Conservation (phyloP, 345 rosid species). For the Lepidium didymum region DNA sequence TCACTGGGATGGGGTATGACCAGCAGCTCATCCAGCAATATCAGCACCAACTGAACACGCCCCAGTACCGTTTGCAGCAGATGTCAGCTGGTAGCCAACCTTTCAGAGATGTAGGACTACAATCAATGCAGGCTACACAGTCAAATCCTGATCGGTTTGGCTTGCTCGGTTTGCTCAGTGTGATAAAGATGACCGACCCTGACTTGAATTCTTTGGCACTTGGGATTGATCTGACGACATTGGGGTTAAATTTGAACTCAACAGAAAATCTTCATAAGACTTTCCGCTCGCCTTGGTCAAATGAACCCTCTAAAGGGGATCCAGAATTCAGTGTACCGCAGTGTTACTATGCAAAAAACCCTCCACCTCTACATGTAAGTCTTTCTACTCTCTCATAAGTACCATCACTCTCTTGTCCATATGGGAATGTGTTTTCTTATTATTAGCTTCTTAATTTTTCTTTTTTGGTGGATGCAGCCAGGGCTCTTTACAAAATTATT, state of each 20-base stretch:
- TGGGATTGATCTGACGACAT: conserved; percentile 80
- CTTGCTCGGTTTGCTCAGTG: conserved; percentile 69
- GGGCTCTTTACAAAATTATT: conserved; percentile 62
- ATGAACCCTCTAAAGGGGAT: conserved; percentile 85
- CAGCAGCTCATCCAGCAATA: conserved; percentile 76
- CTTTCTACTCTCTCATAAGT: background rate
- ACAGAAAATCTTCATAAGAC: conserved; percentile 77
- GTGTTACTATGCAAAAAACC: conserved; percentile 66
- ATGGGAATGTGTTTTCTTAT: background rate
- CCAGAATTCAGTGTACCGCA: conserved; percentile 83
- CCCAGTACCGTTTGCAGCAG: conserved; percentile 83
- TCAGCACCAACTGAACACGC: conserved; percentile 73
- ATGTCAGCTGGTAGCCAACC: conserved; percentile 75
- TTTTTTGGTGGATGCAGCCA: conserved; percentile 51
- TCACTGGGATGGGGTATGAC: conserved; percentile 67
- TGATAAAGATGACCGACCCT: conserved; percentile 63
- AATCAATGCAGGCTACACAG: conserved; percentile 50
- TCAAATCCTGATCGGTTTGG: conserved; percentile 72
- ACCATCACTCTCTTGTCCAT: background rate
- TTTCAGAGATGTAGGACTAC: conserved; percentile 66
- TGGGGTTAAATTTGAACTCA: conserved; percentile 83
- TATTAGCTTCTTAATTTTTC: background rate
- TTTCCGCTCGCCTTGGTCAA: conserved; percentile 96
- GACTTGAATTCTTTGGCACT: conserved; percentile 68
- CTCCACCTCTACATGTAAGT: conserved; percentile 66